Percentiles rank a stretch among this genome's conserved stretches.
Evolutionary conservation across 1,284 basidiomycete genomes (phyloP).

Genomic region (Ustilago shanxiensis): DNA sequence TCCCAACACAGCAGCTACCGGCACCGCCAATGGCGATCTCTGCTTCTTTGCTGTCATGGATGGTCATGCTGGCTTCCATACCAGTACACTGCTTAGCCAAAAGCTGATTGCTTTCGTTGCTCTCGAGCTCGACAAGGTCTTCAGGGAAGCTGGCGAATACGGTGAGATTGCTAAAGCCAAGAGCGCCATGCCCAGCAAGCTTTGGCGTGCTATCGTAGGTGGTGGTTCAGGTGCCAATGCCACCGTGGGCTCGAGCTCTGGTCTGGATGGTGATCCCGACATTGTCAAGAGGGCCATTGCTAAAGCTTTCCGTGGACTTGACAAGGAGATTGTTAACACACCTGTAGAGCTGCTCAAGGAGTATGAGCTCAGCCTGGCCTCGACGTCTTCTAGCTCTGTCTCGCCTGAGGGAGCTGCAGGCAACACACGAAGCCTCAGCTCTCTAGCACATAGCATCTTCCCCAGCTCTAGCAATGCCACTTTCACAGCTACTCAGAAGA

Average conservation of each 20-base stretch:
- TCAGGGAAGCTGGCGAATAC: slow-evolving; percentile 71
- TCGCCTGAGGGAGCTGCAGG: slow-evolving; percentile 41
- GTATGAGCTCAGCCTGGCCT: slow-evolving; percentile 68
- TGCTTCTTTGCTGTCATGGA: slow-evolving; percentile 89
- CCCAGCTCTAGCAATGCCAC: slow-evolving; percentile 52
- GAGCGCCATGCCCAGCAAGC: slow-evolving; percentile 61
- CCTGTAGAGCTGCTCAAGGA: slow-evolving; percentile 80
- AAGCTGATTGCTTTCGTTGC: slow-evolving; percentile 88
- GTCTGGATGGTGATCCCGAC: slow-evolving; percentile 75
- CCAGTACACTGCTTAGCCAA: slow-evolving; percentile 85
- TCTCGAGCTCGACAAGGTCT: slow-evolving; percentile 77
- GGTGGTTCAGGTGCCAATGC: slow-evolving; percentile 24
- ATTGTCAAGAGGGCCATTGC: slow-evolving; percentile 80
- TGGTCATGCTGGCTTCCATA: slow-evolving; percentile 87
- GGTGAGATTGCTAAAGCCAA: slow-evolving; percentile 63
- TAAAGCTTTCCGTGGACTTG: slow-evolving; percentile 82
- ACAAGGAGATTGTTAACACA: slow-evolving; percentile 80
- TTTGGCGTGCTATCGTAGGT: slow-evolving; percentile 66
- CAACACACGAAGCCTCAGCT: slow-evolving; percentile 56
- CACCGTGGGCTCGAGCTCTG: slow-evolving; percentile 25
- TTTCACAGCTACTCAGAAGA: slow-evolving; percentile 64
- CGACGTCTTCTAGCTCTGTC: slow-evolving; percentile 70
- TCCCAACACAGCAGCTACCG: slow-evolving; percentile 31
- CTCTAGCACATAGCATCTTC: slow-evolving; percentile 67
- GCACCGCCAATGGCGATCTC: slow-evolving; percentile 55